Evolutionary conservation across 1,284 basidiomycete species (phyloP).

Genomic region (Trametes sp.): DNA sequence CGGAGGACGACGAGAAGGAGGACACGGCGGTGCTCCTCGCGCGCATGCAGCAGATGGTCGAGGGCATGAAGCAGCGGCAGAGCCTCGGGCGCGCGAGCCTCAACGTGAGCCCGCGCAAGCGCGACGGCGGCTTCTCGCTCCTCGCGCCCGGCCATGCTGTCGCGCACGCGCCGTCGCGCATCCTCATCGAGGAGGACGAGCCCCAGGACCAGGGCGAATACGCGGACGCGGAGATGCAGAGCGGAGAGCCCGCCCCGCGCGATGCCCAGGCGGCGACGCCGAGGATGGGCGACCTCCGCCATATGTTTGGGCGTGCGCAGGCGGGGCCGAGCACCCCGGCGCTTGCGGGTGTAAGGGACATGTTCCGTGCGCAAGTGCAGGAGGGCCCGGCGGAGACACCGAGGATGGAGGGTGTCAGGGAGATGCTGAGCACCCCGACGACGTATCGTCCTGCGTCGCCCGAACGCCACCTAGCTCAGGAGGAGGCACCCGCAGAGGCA

Average conservation of each 20-base stretch:
- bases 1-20: slow-evolving; percentile 44
- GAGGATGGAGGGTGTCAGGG: slow-evolving; percentile 45
- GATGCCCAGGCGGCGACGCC: slow-evolving; percentile 22
- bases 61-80: slow-evolving; percentile 62
- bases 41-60: slow-evolving; percentile 68
- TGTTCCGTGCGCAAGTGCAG: slow-evolving; percentile 39
- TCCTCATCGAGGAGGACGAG: slow-evolving; percentile 34
- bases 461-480: background rate
- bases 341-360: slow-evolving; percentile 43
- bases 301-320: slow-evolving; percentile 23
- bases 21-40: slow-evolving; percentile 63
- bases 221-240: slow-evolving; percentile 23
- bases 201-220: slow-evolving; percentile 20
- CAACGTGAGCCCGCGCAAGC: slow-evolving; percentile 36
- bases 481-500: background rate
- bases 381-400: slow-evolving; percentile 41
- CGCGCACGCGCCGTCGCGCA: slow-evolving; percentile 21
- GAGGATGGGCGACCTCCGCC: slow-evolving; percentile 30
- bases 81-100: slow-evolving; percentile 44
- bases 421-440: slow-evolving; percentile 45
- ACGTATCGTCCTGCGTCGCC: slow-evolving; percentile 28
- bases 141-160: slow-evolving; percentile 36
- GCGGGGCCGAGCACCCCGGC: slow-evolving; percentile 41
- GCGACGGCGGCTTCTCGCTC: slow-evolving; percentile 40
- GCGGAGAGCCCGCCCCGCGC: slow-evolving; percentile 2